Evolutionary conservation across 2,329 filamentous ascomycete species (phyloP).

Genomic region (Nannizzia gypsea): DNA sequence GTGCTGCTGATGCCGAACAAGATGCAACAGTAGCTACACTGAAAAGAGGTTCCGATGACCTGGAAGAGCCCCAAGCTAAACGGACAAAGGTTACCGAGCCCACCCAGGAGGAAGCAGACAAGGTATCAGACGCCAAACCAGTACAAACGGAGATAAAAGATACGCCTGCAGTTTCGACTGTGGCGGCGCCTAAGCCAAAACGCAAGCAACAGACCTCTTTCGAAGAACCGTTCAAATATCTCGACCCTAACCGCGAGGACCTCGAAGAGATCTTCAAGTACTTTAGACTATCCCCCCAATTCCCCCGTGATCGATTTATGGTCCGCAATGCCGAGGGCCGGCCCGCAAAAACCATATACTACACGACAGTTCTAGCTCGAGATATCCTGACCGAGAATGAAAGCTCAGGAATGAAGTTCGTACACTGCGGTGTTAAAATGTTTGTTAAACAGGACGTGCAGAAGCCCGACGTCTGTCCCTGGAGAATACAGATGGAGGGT

Average conservation of each 20-base stretch:
- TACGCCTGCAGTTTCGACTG: not conserved
- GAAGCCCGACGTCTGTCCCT: conserved; percentile 72
- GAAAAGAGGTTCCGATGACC: conserved; percentile 27
- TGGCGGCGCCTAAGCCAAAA: conserved; percentile 14
- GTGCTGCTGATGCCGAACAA: not conserved
- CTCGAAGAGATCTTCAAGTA: conserved; percentile 68
- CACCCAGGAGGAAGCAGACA: not conserved
- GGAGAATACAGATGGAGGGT: conserved; percentile 92
- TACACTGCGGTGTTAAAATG: conserved; percentile 96
- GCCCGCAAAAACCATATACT: conserved; percentile 92
- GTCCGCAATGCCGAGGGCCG: conserved; percentile 84
- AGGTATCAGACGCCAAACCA: conserved; percentile 9
- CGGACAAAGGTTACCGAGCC: conserved; percentile 30
- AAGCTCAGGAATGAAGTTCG: conserved; percentile 82
- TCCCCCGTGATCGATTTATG: conserved; percentile 87
- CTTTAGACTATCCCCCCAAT: conserved; percentile 71
- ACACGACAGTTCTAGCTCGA: conserved; percentile 72
- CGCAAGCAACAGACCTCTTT: conserved; percentile 37
- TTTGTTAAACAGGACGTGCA: conserved; percentile 96
- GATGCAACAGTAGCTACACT: conserved; percentile 9
- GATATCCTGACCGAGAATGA: conserved; percentile 82
- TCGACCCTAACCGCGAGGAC: conserved; percentile 61
- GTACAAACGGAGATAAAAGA: conserved; percentile 6
- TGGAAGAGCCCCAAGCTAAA: conserved; percentile 25
- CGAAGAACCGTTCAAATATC: conserved; percentile 93